Evolutionary conservation across 805 yeast species (phyloP), one percentile per base, ranked within the genome.

Genomic region (Vanderwaltozyma tropicalis): DNA sequence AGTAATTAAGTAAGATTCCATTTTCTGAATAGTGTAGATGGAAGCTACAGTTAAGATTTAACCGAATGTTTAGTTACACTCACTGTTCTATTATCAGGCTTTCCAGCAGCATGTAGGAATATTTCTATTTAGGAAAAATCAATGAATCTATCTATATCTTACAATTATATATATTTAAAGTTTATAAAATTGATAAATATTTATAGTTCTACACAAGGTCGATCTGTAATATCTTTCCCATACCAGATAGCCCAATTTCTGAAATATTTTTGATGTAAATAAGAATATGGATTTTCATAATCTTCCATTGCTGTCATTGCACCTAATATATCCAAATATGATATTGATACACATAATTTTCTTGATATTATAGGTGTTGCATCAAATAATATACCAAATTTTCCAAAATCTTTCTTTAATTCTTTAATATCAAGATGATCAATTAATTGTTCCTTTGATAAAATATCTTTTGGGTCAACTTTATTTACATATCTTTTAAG

Each of bases 301-400:
- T 63, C 67, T 24, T 59, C 57, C 55, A 76, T 78, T 3, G 80
- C 85, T 6, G 54, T 50, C 18, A 82, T 70, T 0, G 92, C 83
- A 13, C 76, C 63, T 26, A 69, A 55, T 4, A 79, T 68, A 46
- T 78, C 78, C 34, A 66, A 67, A 53, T 67, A 83, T 35, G 74
- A 76, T 13, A 83, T 59, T 10, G 78, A 66, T 45, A 83, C 64
- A 41, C 85, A 71, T 21, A 80, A 52, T 47, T 72, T 78, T 37
- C 77, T 64, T 2, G 87, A 79, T 4, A 82, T 65, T n/a, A 80
- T 71, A 3, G 92, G 82, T 1, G 72, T 59, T 2, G 80, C 59
- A 28, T 79, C 85, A 12, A 78, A 57, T 3, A 83, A 66, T 2
- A 66, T 64, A 0, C 92, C 94, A 58, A 67, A 79, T 16, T 47